These are phyloP conservation scores for Dictyostelium citrinum DNA, from an alignment of 78 protist genomes.

Conservation along the genomic window DNA sequence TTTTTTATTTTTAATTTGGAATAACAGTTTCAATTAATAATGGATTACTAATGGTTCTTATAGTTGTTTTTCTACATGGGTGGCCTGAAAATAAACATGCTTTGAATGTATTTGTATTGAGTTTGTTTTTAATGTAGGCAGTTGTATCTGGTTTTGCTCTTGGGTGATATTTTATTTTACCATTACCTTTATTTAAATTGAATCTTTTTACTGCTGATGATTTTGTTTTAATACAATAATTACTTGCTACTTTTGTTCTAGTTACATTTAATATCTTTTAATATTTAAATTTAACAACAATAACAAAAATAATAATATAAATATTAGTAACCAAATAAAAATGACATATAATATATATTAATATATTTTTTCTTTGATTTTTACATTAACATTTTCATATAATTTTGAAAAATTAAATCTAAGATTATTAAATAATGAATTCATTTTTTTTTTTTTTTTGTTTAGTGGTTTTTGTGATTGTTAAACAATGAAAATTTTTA, in stretches of 20 bases:
- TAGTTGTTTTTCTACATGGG: neutral
- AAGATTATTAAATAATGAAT: neutral
- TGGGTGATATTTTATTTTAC: conserved; percentile 8
- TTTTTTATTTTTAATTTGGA: neutral
- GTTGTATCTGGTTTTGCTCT: conserved; percentile 2
- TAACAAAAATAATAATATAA: neutral
- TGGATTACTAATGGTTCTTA: neutral
- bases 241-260: neutral
- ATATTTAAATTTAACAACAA: neutral
- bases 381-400: neutral
- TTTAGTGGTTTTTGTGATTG: neutral
- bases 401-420: neutral
- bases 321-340: neutral
- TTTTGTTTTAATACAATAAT: neutral
- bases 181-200: neutral
- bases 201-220: conserved; percentile 28
- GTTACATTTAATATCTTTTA: neutral
- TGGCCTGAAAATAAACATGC: neutral
- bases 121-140: neutral
- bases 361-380: neutral
- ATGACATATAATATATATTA: neutral
- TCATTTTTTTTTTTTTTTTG: neutral
- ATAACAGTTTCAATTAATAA: neutral
- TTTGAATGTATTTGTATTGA: neutral
- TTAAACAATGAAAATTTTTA: neutral